Evolutionary conservation across 345 rosid genomes (phyloP), one percentile per base, ranked within the genome.

Genomic region (Linum trigynum): DNA sequence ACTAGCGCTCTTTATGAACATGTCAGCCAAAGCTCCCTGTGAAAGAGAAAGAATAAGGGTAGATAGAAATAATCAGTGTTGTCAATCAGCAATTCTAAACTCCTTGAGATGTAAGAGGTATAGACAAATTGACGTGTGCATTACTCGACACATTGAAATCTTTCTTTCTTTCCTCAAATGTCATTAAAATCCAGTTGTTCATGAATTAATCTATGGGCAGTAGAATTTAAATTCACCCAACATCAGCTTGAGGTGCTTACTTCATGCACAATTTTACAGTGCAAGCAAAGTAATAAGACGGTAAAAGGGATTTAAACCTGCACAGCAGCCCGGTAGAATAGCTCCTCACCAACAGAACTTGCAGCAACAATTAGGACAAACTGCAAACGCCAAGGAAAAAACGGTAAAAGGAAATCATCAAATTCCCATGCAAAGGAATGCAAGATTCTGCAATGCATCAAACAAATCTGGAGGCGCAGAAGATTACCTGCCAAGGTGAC

Each of bases 291-390:
- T 23, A 23, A 23, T 23, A 23, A 23, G 32, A 23, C 32, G 32
- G 32, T 23, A 23, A 14, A 45, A n/a, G 40, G 57, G 40, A 39
- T 63, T 66, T 64, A 68, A 7, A 86, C 99, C 99, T 94, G 99
- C 60, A 94, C 86, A 53, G 99, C 97, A 62, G 87, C 96, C 38
- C 99, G 85, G 79, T 94, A 94, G 79, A 94, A 94, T 70, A 94
- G 97, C 84, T 94, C 99, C 82, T 94, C 99, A 62, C 99, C 99
- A 16, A 94, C 83, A 1, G 99, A 90, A 76, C 99, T 94, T 11
- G 99, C 99, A 51, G 85, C 76, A 0, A 94, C 90, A 65, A 94
- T 79, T 62, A 94, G 75, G 62, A 90, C 75, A 75, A 94, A 90
- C 97, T 92, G 85, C 73, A 38, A 23, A 69, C 69, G 51, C 55